Conservation (phyloP, 2,329 filamentous ascomycete genomes). For the Sarocladium brachiariae region DNA sequence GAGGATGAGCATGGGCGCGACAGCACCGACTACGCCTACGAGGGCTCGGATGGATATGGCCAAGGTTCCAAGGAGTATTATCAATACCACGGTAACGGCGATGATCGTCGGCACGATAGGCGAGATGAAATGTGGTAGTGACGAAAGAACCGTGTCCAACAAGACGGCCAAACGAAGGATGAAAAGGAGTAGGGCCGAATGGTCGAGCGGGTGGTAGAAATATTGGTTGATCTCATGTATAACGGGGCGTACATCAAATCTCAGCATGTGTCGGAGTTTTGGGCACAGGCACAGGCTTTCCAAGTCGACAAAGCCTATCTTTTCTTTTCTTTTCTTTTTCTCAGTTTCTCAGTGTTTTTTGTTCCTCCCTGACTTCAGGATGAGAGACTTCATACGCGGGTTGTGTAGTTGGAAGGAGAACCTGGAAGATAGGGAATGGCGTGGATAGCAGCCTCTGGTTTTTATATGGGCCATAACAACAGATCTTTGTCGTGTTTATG, state of each 20-base stretch:
- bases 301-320: slow-evolving; percentile 16
- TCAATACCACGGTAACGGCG: slow-evolving; percentile 27
- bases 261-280: slow-evolving; percentile 30
- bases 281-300: slow-evolving; percentile 19
- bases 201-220: neutral
- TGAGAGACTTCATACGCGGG: slow-evolving; percentile 11
- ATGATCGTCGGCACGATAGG: slow-evolving; percentile 28
- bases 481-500: too few relatives aligned
- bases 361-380: slow-evolving; percentile 10
- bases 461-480: too few relatives aligned
- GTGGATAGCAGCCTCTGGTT: too few relatives aligned
- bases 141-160: too few relatives aligned
- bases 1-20: slow-evolving; percentile 43
- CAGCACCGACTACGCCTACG: slow-evolving; percentile 30
- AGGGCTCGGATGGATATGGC: slow-evolving; percentile 30
- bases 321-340: slow-evolving; percentile 7
- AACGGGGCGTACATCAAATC: slow-evolving; percentile 16
- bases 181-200: neutral
- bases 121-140: slow-evolving; percentile 36
- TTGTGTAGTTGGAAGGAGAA: too few relatives aligned
- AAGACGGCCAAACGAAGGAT: too few relatives aligned
- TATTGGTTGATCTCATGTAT: slow-evolving; percentile 9
- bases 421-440: too few relatives aligned
- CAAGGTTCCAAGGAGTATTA: slow-evolving; percentile 35
- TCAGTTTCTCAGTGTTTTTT: slow-evolving; percentile 12